Base-by-base conservation (phyloP, 2,329 filamentous ascomycete genomes). In the Metarhizium robertsii region DNA sequence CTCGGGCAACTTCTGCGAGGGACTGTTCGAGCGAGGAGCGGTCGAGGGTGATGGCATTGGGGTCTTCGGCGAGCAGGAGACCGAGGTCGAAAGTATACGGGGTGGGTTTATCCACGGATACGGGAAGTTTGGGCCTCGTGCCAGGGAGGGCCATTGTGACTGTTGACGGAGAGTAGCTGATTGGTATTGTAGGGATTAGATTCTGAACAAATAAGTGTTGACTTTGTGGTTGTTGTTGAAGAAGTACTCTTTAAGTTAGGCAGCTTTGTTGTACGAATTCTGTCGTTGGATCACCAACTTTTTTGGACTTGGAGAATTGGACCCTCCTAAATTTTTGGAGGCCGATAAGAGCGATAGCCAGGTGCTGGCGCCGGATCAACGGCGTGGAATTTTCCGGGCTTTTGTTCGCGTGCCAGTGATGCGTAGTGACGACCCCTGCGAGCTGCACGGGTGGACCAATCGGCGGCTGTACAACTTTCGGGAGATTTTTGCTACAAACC, bases 11-110 rank as follows among this genome's bases (percentile, higher is more conserved):
- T 45, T 81, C 75, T 59, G 86, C 79, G 58, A 97, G 85, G 56
- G 82, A 80, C 32, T 78, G 75, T 71, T 96, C 90, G 60, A 85
- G 73, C 42, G 76, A 66, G 34, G 71, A 60, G 53, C 71, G 72
- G 63, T 80, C 73, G 59, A 84, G 73, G 51, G 79, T 74, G 53
- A 94, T 76, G 2, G 92, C 90, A 73, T 96, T 97, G 43, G 91
- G 83, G 73, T 97, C 94, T 67, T 86, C 85, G 71, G 85, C 87
- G 67, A 95, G 81, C 54, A 97, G 85, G 68, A 95, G 85, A 62
- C 91, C 77, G n/a, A 96, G 85, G 71, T 96, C 91, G 75, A 95
- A 96, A 62, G 85, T 91, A 77, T 95, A 95, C 10, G 92, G 91
- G 6, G 88, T 95, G 4, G 90, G 86, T 73, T 95, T 95, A 58